phyloP scores from a whole-genome alignment of 2,329 filamentous ascomycete species.

The Trichoderma guizhouense region DNA sequence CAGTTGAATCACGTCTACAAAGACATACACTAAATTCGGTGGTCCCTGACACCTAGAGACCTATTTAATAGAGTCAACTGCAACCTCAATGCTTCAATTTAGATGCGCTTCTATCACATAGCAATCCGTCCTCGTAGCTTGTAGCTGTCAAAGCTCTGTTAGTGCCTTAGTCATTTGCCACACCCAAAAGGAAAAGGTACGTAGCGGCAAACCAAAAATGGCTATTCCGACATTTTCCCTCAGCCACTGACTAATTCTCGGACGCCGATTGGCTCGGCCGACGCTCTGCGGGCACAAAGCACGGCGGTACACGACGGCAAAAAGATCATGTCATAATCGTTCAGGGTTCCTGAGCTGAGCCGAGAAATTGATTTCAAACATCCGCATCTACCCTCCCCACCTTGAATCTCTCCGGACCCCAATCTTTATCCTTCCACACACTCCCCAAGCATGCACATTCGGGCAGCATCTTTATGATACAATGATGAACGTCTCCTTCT shows the following conservation, averaged over 20 bases:
- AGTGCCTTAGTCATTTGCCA: not conserved
- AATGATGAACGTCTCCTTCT: slow-evolving; percentile 44
- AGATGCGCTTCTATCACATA: not conserved
- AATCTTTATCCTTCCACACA: not conserved
- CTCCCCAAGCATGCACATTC: slow-evolving; percentile 13
- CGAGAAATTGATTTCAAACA: slow-evolving; percentile 14
- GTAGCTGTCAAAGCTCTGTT: not conserved
- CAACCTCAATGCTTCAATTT: not conserved
- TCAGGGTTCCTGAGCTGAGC: slow-evolving; percentile 14
- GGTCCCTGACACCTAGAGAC: no score
- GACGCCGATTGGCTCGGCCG: slow-evolving; percentile 24
- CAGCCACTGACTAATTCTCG: slow-evolving; percentile 18
- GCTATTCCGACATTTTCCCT: not conserved
- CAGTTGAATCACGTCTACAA: not conserved
- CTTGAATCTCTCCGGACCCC: not conserved
- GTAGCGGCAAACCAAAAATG: not conserved
- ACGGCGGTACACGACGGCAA: not conserved
- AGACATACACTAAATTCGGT: no score
- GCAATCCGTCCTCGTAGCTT: not conserved
- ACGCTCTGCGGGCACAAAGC: slow-evolving; percentile 14
- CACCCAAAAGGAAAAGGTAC: not conserved
- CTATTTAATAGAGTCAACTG: not conserved
- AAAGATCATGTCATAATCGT: slow-evolving; percentile 20
- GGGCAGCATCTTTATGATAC: slow-evolving; percentile 25
- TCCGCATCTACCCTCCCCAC: slow-evolving; percentile 14